A percentile compares a stretch with the other conserved stretches of the same genome.
phyloP scores from a whole-genome alignment of 139 green algal genomes.

The Zygnema circumcarinatum region DNA sequence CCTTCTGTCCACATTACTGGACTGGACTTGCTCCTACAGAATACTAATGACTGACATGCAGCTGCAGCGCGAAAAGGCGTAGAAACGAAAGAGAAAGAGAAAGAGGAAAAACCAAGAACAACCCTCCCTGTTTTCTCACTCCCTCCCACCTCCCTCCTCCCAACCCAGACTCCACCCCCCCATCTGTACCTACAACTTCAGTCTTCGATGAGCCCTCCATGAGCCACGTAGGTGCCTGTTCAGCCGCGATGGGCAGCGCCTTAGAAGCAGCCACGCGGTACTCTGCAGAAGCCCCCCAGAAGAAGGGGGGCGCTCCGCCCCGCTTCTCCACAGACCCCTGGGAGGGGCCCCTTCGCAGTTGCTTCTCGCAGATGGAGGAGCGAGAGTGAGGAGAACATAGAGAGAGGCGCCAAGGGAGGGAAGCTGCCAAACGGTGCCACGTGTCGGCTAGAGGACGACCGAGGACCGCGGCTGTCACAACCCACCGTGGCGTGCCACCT shows the following conservation, averaged over 20 bases:
- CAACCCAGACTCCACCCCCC: background rate
- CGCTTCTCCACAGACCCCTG: too few relatives aligned
- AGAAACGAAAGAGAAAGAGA: background rate
- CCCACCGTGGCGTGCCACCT: background rate
- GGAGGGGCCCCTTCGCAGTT: too few relatives aligned
- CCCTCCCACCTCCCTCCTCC: too few relatives aligned
- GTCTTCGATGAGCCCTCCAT: background rate
- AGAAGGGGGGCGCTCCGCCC: too few relatives aligned
- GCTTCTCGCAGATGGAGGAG: background rate
- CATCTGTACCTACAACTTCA: background rate
- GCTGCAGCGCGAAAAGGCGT: background rate
- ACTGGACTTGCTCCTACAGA: too few relatives aligned
- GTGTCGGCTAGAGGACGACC: background rate
- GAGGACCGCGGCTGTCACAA: background rate
- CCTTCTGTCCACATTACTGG: too few relatives aligned
- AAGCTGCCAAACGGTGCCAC: background rate
- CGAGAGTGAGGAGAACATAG: background rate
- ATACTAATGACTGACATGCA: too few relatives aligned
- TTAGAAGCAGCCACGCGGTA: too few relatives aligned
- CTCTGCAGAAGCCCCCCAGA: too few relatives aligned
- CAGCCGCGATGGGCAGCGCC: too few relatives aligned
- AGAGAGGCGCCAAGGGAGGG: background rate
- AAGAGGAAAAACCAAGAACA: background rate
- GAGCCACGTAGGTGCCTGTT: background rate
- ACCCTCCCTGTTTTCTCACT: background rate